These are phyloP conservation scores for Arabidopsis hybrid DNA, from an alignment of 441 rosid species.

Conservation along the genomic window DNA sequence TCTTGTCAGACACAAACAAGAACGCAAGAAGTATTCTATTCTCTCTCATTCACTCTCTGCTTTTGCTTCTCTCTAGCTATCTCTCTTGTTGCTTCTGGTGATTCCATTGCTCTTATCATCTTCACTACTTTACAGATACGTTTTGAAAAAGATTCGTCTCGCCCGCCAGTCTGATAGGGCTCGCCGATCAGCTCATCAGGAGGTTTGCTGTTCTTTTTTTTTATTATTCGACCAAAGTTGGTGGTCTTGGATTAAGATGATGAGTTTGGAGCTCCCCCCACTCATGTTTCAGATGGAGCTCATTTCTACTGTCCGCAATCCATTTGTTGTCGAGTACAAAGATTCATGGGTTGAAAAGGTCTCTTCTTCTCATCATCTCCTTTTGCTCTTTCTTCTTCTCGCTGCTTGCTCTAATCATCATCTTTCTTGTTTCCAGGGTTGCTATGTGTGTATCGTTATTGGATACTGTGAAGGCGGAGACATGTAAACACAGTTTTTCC, in stretches of 20 bases:
- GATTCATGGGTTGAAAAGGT: constrained; percentile 97
- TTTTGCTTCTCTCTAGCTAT: background rate
- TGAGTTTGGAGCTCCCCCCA: constrained; percentile 28
- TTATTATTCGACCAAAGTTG: background rate
- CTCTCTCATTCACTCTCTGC: background rate
- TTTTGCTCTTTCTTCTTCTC: constrained; percentile 23
- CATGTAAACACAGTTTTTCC: constrained; percentile 53
- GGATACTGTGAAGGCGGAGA: constrained; percentile 94
- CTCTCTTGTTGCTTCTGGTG: background rate
- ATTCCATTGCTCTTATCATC: background rate
- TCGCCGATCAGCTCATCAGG: constrained; percentile 91
- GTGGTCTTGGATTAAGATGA: constrained; percentile 28
- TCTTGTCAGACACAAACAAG: constrained; percentile 96
- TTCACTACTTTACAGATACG: constrained; percentile 57
- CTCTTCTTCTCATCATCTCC: constrained; percentile 1
- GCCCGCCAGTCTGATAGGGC: constrained; percentile 93
- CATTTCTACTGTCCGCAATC: constrained; percentile 72
- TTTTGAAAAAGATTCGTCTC: constrained; percentile 87
- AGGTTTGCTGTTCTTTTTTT: constrained; percentile 55
- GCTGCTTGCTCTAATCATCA: constrained; percentile 29
- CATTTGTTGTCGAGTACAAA: constrained; percentile 80
- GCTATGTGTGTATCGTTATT: constrained; percentile 88
- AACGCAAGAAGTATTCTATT: constrained; percentile 71
- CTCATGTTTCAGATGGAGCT: constrained; percentile 76
- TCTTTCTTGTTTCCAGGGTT: constrained; percentile 60